Percentiles rank a stretch among this genome's conserved stretches.
Conservation (phyloP, 257 asterid genomes). For the Catharanthus roseus region DNA sequence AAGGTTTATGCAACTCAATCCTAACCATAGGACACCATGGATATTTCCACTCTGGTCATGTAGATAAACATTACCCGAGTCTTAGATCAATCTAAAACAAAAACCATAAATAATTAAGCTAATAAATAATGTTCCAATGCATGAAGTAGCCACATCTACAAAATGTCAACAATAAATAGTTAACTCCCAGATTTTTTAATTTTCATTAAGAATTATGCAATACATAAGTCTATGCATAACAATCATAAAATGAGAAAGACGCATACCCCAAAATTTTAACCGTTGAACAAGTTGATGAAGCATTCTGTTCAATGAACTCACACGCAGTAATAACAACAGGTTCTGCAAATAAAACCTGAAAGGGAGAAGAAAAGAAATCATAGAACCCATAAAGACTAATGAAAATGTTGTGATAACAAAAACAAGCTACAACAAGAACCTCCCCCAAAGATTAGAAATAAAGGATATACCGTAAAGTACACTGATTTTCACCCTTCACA, state of each 20-base stretch:
- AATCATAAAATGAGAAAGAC: conserved; percentile 12
- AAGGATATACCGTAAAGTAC: background rate
- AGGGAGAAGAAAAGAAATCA: conserved; percentile 7
- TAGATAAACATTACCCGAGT: background rate
- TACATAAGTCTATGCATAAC: background rate
- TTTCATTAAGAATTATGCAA: conserved; percentile 11
- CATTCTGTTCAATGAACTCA: conserved; percentile 93
- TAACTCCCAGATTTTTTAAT: background rate
- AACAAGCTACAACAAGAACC: conserved; percentile 4
- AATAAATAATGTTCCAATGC: conserved; percentile 4
- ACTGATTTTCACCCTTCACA: background rate
- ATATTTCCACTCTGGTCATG: background rate
- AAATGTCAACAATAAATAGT: background rate
- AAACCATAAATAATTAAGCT: background rate
- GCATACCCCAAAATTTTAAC: conserved; percentile 80
- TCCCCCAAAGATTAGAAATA: background rate
- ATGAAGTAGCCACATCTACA: conserved; percentile 6
- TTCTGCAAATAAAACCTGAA: conserved; percentile 83
- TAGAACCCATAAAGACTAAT: background rate
- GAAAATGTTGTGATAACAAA: background rate
- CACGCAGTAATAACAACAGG: conserved; percentile 72
- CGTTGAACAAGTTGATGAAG: conserved; percentile 66
- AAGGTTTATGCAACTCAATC: background rate
- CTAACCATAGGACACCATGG: background rate
- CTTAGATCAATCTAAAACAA: background rate